Evolutionary conservation across 192 early-diverging fungal species (phyloP).

Genomic region (Gamsiella multidivaricata): DNA sequence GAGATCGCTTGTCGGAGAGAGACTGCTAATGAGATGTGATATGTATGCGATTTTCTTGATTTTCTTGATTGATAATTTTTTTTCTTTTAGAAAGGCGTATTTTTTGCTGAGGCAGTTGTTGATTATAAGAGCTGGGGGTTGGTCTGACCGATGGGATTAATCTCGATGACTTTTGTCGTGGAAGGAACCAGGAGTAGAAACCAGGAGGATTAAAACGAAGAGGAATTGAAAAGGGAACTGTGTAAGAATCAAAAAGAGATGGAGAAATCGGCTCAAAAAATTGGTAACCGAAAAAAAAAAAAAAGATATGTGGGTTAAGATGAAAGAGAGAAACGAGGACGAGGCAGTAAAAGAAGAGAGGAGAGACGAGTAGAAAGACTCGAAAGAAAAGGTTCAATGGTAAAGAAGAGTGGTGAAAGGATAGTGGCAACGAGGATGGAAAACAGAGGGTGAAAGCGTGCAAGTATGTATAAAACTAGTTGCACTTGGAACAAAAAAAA

Average conservation of each 20-base stretch:
- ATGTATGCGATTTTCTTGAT: too few relatives aligned
- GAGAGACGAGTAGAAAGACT: not conserved
- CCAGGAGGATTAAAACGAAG: not conserved
- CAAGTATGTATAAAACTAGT: constrained; percentile 15
- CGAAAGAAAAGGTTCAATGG: constrained; percentile 3
- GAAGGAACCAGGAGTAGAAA: constrained; percentile 9
- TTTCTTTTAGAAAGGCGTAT: not conserved
- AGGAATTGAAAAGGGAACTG: not conserved
- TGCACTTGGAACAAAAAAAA: constrained; percentile 19
- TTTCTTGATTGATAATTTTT: constrained; percentile 41
- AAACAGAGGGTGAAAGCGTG: constrained; percentile 17
- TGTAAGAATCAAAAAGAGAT: not conserved
- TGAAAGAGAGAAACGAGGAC: not conserved
- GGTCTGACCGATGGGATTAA: constrained; percentile 16
- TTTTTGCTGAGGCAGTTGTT: not conserved
- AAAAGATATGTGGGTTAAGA: not conserved
- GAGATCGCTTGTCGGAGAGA: not conserved
- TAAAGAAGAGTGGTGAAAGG: not conserved
- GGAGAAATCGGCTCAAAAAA: not conserved
- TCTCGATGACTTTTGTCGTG: constrained; percentile 31
- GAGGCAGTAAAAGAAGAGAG: not conserved
- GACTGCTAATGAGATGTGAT: constrained; percentile 29
- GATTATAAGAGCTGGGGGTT: not conserved
- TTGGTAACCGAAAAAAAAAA: too few relatives aligned
- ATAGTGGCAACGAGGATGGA: not conserved